Percentiles rank a stretch among this genome's conserved stretches.
Evolutionary conservation across 345 rosid species (phyloP).

Genomic region (Mangifera indica): DNA sequence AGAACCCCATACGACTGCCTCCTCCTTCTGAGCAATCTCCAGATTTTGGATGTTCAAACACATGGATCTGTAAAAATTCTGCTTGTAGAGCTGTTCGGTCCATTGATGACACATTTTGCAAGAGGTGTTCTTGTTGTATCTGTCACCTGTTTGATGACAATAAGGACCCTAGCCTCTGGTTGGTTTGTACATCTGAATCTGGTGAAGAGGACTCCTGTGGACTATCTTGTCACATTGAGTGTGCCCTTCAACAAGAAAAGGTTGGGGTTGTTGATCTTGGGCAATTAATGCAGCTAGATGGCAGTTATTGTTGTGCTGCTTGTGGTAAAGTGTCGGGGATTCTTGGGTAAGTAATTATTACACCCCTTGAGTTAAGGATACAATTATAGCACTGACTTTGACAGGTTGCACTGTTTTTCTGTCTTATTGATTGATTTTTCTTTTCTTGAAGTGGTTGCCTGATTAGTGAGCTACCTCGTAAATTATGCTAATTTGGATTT

Average conservation of each 20-base stretch:
- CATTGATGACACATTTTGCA: constrained; percentile 76
- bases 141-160: constrained; percentile 92
- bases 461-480: background rate
- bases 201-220: constrained; percentile 75
- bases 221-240: constrained; percentile 86
- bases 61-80: constrained; percentile 74
- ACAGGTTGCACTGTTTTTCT: background rate
- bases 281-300: constrained; percentile 81
- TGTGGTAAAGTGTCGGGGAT: constrained; percentile 97
- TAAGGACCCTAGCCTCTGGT: constrained; percentile 82
- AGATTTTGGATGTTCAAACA: constrained; percentile 44
- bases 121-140: constrained; percentile 94
- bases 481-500: background rate
- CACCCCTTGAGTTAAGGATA: background rate
- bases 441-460: background rate
- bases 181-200: constrained; percentile 61
- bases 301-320: constrained; percentile 87
- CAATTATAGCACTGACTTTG: background rate
- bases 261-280: constrained; percentile 85
- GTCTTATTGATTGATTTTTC: constrained; percentile 10
- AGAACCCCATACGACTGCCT: constrained; percentile 49
- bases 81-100: constrained; percentile 65
- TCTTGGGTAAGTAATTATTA: constrained; percentile 62
- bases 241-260: constrained; percentile 79
- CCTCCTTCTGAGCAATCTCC: constrained; percentile 41